Evolutionary conservation across 2,329 filamentous ascomycete genomes (phyloP).

Genomic region (Ophiocordyceps polyrhachis-furcata): DNA sequence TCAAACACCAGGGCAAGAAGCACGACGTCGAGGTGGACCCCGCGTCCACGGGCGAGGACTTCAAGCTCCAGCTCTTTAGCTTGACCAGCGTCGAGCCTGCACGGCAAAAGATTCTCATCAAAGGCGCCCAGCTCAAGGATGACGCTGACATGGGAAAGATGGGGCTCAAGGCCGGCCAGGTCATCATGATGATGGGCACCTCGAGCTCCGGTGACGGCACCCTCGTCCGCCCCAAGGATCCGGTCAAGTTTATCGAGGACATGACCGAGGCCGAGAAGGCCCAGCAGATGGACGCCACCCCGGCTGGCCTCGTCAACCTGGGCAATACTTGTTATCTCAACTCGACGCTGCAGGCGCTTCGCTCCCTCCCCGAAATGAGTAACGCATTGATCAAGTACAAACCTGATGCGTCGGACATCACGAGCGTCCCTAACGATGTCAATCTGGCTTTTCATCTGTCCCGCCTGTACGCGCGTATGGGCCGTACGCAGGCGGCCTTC

Average conservation of each 20-base stretch:
- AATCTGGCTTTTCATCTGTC: conserved; percentile 65
- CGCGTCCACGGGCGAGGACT: conserved; percentile 67
- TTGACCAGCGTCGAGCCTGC: conserved; percentile 91
- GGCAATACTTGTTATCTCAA: conserved; percentile 99
- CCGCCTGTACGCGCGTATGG: conserved; percentile 77
- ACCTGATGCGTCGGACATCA: conserved; percentile 10
- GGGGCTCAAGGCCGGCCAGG: conserved; percentile 68
- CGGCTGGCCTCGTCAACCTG: conserved; percentile 75
- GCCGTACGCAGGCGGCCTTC: conserved; percentile 72
- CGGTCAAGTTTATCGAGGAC: conserved; percentile 81
- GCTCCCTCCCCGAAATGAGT: conserved; percentile 79
- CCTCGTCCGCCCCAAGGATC: conserved; percentile 57
- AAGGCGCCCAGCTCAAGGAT: conserved; percentile 89
- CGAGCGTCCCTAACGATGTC: conserved; percentile 30
- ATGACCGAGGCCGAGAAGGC: conserved; percentile 93
- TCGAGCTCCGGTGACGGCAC: conserved; percentile 45
- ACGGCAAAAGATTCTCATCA: conserved; percentile 88
- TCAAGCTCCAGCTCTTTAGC: conserved; percentile 92
- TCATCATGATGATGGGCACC: conserved; percentile 93
- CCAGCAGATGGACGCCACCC: conserved; percentile 63
- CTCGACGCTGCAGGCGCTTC: conserved; percentile 82
- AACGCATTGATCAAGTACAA: conserved; percentile 48
- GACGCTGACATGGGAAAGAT: conserved; percentile 73
- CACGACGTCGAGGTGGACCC: conserved; percentile 87
- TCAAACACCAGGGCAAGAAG: conserved; percentile 92